phyloP scores from a whole-genome alignment of 1,284 basidiomycete species.

The Malassezia restricta region DNA sequence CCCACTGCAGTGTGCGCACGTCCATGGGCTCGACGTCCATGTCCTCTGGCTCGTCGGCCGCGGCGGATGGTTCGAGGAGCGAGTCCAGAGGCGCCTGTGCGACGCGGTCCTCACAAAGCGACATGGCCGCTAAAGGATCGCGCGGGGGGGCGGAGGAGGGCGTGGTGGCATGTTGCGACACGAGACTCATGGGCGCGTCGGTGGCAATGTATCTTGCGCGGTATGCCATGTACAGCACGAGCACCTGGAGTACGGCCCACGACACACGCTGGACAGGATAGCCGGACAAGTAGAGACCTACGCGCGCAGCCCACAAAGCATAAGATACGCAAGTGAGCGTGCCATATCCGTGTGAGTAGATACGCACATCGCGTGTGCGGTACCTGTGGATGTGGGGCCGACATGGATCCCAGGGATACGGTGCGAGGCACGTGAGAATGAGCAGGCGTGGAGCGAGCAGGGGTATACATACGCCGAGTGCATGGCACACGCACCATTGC shows the following conservation, averaged over 20 bases:
- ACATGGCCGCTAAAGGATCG: slow-evolving; percentile 7
- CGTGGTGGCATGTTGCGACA: not conserved
- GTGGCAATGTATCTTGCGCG: not conserved
- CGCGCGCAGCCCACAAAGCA: not conserved
- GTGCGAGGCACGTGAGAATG: not conserved
- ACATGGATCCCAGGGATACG: not conserved
- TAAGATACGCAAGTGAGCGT: too few species aligned
- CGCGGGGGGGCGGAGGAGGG: not conserved
- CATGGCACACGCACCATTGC: not conserved
- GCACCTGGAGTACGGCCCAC: not conserved
- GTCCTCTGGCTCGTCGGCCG: not conserved
- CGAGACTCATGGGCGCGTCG: slow-evolving; percentile 1
- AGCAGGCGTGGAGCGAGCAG: not conserved
- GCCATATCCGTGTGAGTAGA: not conserved
- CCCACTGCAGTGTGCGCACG: slow-evolving; percentile 20
- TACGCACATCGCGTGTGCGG: not conserved
- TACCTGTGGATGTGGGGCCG: not conserved
- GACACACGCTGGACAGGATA: not conserved
- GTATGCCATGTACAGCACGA: not conserved
- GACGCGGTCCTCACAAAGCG: not conserved
- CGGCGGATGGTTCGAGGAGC: not conserved
- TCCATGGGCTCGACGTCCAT: slow-evolving; percentile 8
- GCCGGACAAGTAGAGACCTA: not conserved
- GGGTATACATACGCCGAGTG: not conserved
- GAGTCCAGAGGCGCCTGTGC: not conserved